Evolutionary conservation across 257 asterid species (phyloP), one percentile per base, ranked within the genome.

Genomic region (Penstemon barbatus): DNA sequence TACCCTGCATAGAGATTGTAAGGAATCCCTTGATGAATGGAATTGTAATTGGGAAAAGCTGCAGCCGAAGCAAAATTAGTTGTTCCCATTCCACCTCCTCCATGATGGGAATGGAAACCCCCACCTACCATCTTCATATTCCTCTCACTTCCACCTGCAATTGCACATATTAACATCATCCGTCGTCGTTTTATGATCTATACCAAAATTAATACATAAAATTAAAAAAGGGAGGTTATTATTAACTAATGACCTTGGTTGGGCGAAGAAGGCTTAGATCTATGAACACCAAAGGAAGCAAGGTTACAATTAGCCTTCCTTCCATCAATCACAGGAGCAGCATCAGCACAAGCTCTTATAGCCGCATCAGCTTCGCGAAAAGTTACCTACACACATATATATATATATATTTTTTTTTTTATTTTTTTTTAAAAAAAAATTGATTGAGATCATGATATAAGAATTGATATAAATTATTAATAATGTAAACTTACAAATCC

Each of bases 261-360:
- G 7, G 97, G 97, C 33, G 97, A 84, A 58, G 97, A 86, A 33
- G 97, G 97, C 75, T 93, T 93, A 56, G 99, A 93, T 90, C 94
- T 79, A 45, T 90, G 95, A 85, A 88, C 94, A 12, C 98, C 98
- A 81, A 93, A 74, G 62, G 98, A 93, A 54, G 97, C 98, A 44
- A 93, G 97, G 75, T 93, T 93, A 84, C 98, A 93, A 76, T 93
- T 93, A 59, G 97, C 98, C 72, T 96, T 86, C 83, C 99, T 85
- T 5, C 99, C 99, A 73, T 93, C 99, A 59, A 93, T 93, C 71
- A 93, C 92, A 0, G 99, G 99, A 70, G 96, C 84, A 5, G 99
- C 89, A 74, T 93, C 95, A 15, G 74, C 96, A 40, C 99, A 93
- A 5, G 99, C 96, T 77, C 90, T 84, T 96, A 88, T 88, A 13